A percentile compares a stretch with the other conserved stretches of the same genome.
phyloP scores from a whole-genome alignment of 495 filamentous ascomycete species.

The Aspergillus haitiensis region DNA sequence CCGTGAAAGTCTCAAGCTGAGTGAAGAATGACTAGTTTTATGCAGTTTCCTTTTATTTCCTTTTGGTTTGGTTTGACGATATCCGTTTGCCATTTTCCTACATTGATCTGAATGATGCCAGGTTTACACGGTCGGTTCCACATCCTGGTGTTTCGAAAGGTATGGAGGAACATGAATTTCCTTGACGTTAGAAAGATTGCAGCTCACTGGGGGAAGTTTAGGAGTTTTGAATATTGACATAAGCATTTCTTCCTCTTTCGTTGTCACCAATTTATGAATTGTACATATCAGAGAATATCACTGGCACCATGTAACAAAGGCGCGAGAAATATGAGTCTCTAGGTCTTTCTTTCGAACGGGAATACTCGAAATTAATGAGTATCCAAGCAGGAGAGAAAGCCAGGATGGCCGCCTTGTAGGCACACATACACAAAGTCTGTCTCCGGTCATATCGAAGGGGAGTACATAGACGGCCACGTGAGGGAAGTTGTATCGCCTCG shows the following conservation, averaged over 20 bases:
- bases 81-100: slow-evolving; percentile 6
- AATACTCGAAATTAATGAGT: neutral
- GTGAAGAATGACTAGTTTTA: slow-evolving; percentile 29
- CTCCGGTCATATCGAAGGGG: neutral
- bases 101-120: slow-evolving; percentile 1
- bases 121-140: neutral
- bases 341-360: neutral
- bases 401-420: too few relatives aligned
- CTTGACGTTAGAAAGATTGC: slow-evolving; percentile 6
- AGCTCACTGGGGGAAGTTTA: neutral
- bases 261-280: slow-evolving; percentile 5
- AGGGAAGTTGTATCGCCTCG: neutral
- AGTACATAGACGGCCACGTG: neutral
- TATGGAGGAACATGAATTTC: slow-evolving; percentile 16
- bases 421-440: too few relatives aligned
- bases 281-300: slow-evolving; percentile 9
- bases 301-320: neutral
- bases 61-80: neutral
- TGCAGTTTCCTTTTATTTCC: slow-evolving; percentile 11
- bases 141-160: neutral
- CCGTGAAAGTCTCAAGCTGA: slow-evolving; percentile 24
- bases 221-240: neutral
- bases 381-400: too few relatives aligned
- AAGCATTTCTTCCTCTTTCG: slow-evolving; percentile 1
- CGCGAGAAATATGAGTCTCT: neutral